A percentile compares a stretch with the other conserved stretches of the same genome.
These are phyloP conservation scores for Solanum arcanum DNA, from an alignment of 257 asterid genomes.

Conservation along the genomic window DNA sequence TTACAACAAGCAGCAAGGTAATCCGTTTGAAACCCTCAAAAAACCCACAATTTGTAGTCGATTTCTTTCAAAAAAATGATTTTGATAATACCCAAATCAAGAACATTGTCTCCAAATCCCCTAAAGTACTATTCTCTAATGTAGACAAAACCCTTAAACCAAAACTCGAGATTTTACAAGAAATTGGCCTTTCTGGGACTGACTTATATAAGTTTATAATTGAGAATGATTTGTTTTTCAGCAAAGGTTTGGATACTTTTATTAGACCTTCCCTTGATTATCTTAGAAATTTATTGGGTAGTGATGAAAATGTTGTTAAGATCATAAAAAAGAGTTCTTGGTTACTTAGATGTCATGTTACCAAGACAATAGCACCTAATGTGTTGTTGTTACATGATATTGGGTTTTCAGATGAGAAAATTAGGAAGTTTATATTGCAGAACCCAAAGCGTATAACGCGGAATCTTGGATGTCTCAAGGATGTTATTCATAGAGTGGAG, in stretches of 20 bases:
- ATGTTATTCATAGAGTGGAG: neutral
- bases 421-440: neutral
- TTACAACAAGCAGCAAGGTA: neutral
- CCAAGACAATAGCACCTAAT: neutral
- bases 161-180: neutral
- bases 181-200: neutral
- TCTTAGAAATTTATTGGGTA: neutral
- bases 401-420: neutral
- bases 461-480: neutral
- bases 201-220: neutral
- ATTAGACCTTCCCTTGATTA: neutral
- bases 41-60: neutral
- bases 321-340: neutral
- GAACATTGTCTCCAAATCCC: neutral
- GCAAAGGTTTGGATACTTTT: neutral
- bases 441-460: neutral
- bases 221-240: neutral
- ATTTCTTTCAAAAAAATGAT: neutral
- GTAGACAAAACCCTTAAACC: slow-evolving; percentile 12
- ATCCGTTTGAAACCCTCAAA: neutral
- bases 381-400: neutral
- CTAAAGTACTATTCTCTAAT: neutral
- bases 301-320: neutral
- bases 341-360: neutral
- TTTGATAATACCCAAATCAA: neutral